Evolutionary conservation across 2,329 filamentous ascomycete genomes (phyloP).

Genomic region (Talaromyces sp.): DNA sequence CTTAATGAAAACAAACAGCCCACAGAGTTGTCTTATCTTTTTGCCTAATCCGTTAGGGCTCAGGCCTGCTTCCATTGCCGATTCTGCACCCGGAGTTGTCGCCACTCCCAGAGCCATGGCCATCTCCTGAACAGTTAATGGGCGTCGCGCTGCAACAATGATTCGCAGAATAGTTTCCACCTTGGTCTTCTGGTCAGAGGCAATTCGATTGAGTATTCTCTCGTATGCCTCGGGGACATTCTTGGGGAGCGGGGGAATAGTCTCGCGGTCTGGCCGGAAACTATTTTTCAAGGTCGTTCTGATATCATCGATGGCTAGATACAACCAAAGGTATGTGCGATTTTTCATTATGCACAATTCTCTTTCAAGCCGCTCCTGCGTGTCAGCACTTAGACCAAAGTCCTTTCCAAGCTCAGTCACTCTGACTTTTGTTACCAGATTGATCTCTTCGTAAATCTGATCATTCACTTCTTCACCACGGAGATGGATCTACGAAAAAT

Average conservation of each 20-base stretch:
- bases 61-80: conserved; percentile 12
- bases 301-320: conserved; percentile 28
- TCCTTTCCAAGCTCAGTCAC: conserved; percentile 14
- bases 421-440: conserved; percentile 16
- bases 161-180: conserved; percentile 14
- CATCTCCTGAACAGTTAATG: conserved; percentile 14
- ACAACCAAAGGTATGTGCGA: conserved; percentile 38
- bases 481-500: conserved; percentile 13
- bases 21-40: conserved; percentile 26
- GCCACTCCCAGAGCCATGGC: conserved; percentile 10
- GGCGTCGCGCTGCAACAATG: conserved; percentile 13
- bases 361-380: conserved; percentile 16
- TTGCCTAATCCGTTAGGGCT: conserved; percentile 10
- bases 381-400: conserved; percentile 10
- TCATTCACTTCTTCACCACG: conserved; percentile 15
- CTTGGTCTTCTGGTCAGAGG: not conserved
- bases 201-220: conserved; percentile 12
- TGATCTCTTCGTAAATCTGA: conserved; percentile 18
- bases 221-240: conserved; percentile 18
- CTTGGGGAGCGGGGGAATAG: conserved; percentile 14
- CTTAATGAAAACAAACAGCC: conserved; percentile 31
- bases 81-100: not conserved
- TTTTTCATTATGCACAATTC: conserved; percentile 25
- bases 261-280: conserved; percentile 15
- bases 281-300: conserved; percentile 9